phyloP scores from a whole-genome alignment of 2,329 filamentous ascomycete genomes.

The Colletotrichum agaves region DNA sequence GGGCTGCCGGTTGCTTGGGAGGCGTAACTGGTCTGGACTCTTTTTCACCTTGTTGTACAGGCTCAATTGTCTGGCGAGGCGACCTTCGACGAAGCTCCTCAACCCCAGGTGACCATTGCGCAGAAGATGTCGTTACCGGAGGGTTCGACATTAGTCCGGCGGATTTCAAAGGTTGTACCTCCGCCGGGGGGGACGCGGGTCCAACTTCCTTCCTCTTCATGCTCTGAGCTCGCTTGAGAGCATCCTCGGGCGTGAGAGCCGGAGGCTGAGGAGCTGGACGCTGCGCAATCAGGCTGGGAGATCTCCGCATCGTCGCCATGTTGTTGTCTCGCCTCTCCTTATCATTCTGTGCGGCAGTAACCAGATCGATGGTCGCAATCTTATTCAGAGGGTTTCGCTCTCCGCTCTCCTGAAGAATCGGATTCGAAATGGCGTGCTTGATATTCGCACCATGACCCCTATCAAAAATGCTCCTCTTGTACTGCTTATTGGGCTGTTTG shows the following conservation, averaged over 20 bases:
- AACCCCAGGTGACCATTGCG: slow-evolving; percentile 61
- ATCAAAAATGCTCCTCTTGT: slow-evolving; percentile 45
- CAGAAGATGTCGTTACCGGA: slow-evolving; percentile 56
- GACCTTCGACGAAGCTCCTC: slow-evolving; percentile 64
- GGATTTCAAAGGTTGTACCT: slow-evolving; percentile 39
- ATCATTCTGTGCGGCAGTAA: slow-evolving; percentile 59
- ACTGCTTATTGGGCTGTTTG: slow-evolving; percentile 33
- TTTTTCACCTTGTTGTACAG: slow-evolving; percentile 5
- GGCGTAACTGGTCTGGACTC: slow-evolving; percentile 14
- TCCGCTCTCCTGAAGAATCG: slow-evolving; percentile 53
- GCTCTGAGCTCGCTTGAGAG: slow-evolving; percentile 47
- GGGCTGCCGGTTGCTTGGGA: neutral
- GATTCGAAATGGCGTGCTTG: slow-evolving; percentile 61
- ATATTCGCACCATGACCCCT: slow-evolving; percentile 41
- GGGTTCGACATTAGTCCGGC: slow-evolving; percentile 44
- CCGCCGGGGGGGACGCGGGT: slow-evolving; percentile 18
- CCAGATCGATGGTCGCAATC: slow-evolving; percentile 61
- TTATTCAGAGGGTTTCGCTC: slow-evolving; percentile 55
- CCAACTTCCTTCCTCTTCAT: slow-evolving; percentile 53
- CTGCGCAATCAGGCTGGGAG: slow-evolving; percentile 47
- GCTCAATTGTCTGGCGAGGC: slow-evolving; percentile 51
- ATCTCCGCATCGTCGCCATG: slow-evolving; percentile 43
- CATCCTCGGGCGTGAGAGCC: slow-evolving; percentile 46
- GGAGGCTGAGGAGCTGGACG: slow-evolving; percentile 52
- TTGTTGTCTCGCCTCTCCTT: slow-evolving; percentile 51